Evolutionary conservation across 108 stramenopile species (phyloP).

Genomic region (Epithemia pelagica): DNA sequence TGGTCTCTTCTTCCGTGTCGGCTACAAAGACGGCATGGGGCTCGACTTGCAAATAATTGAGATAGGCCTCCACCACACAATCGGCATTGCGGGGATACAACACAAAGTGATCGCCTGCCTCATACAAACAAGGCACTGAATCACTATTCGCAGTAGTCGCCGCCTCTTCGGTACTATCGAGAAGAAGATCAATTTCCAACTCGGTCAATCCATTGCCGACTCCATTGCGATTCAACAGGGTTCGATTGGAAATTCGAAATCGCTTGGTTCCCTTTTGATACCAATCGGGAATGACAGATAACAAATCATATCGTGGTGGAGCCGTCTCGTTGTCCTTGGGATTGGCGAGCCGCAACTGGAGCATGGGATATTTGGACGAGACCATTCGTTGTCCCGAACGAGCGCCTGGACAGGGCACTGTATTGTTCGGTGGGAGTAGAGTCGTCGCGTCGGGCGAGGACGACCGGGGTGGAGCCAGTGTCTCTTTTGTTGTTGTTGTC

Average conservation of each 20-base stretch:
- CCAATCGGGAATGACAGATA: neutral
- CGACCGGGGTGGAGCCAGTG: too few species aligned
- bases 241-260: neutral
- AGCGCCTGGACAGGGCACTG: conserved; percentile 5
- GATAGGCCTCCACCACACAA: conserved; percentile 38
- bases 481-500: too few species aligned
- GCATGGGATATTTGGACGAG: conserved; percentile 5
- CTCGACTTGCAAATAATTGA: conserved; percentile 30
- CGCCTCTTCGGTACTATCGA: conserved; percentile 26
- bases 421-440: neutral
- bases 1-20: neutral
- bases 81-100: conserved; percentile 60
- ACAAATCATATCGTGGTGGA: neutral
- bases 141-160: neutral
- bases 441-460: too few species aligned
- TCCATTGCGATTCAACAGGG: conserved; percentile 23
- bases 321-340: neutral
- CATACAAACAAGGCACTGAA: conserved; percentile 16
- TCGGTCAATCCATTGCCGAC: conserved; percentile 3
- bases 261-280: neutral
- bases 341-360: neutral
- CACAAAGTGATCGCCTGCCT: conserved; percentile 56
- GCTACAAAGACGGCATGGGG: conserved; percentile 37
- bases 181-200: conserved; percentile 25
- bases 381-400: neutral